Base-by-base conservation (phyloP, 164 flowering plant genomes). In the Chimonanthus praecox region DNA sequence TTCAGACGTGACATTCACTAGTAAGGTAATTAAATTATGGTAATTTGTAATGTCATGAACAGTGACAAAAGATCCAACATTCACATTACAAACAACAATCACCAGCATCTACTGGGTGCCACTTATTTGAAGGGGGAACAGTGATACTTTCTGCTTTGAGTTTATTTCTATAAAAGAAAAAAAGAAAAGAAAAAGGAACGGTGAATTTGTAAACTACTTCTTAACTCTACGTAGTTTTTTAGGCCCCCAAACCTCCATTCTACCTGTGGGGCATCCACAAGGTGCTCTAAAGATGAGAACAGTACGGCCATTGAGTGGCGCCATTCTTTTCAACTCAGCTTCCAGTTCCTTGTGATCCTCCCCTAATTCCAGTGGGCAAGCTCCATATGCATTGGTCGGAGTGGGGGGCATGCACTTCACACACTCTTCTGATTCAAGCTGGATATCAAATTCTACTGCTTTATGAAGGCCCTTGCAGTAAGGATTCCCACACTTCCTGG, bases 231-330 rank as follows among this genome's bases (percentile, higher is more conserved):
- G 84, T 10, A 79, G 64, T 78, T 78, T 82, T 71, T 81, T 86
- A 51, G 84, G 82, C 45, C 91, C 91, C 88, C 87, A 86, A 77
- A 84, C 91, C 84, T 84, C 89, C 91, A 88, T 78, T 76, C 87
- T 82, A 69, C 87, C 86, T 3, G 78, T 81, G 20, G 88, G 85
- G 63, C 89, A 87, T 66, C 89, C 90, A 72, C 90, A 87, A 61
- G 85, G 85, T 8, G 87, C 83, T 58, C 89, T 80, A 68, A 88
- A 88, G 58, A 86, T 81, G 7, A 88, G 87, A 71, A 88, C 88
- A 5, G 89, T 82, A 43, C 91, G 81, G 4, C 89, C 91, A 81
- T 88, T 88, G 64, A 71, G 79, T 6, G 91, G 91, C 4, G 91
- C 91, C 89, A 88, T 86, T 68, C 82, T 82, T 69, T 83, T 88